Evolutionary conservation across 106 monocot species (phyloP).

Genomic region (Phalaenopsis equestris): DNA sequence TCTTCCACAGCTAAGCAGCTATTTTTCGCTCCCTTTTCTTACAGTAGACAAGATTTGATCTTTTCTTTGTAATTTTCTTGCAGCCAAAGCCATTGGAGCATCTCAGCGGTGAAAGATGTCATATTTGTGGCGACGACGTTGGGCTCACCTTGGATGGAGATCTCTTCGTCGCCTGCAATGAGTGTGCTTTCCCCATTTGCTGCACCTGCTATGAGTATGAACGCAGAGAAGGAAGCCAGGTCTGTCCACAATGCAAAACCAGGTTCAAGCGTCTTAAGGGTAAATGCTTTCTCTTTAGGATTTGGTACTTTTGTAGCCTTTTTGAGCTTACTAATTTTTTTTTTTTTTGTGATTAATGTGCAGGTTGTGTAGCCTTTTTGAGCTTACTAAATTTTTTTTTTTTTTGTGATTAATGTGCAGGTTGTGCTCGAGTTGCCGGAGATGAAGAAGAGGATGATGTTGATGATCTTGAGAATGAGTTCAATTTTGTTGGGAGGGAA

Average conservation of each 20-base stretch:
- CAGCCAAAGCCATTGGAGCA: conserved; percentile 78
- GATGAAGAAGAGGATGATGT: conserved; percentile 90
- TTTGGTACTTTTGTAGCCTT: background rate
- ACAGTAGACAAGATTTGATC: background rate
- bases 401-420: conserved; percentile 22
- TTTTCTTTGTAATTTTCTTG: conserved; percentile 5
- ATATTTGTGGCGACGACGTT: conserved; percentile 94
- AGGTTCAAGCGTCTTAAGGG: conserved; percentile 91
- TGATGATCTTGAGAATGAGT: conserved; percentile 96
- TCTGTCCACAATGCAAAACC: conserved; percentile 97
- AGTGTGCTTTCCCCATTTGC: conserved; percentile 91
- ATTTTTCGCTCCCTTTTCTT: background rate
- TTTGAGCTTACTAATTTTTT: no score
- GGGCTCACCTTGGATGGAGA: conserved; percentile 71
- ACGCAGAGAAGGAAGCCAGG: conserved; percentile 81
- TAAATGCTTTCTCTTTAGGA: background rate
- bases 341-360: no score
- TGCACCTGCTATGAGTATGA: conserved; percentile 86
- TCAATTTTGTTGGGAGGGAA: conserved; percentile 38
- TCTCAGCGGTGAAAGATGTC: conserved; percentile 77
- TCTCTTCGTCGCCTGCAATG: conserved; percentile 93
- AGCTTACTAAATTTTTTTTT: background rate
- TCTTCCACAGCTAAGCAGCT: no score
- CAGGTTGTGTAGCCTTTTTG: no score
- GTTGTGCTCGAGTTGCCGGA: conserved; percentile 70